Evolutionary conservation across 495 filamentous ascomycete genomes (phyloP).

Genomic region (Aspergillus affinis): DNA sequence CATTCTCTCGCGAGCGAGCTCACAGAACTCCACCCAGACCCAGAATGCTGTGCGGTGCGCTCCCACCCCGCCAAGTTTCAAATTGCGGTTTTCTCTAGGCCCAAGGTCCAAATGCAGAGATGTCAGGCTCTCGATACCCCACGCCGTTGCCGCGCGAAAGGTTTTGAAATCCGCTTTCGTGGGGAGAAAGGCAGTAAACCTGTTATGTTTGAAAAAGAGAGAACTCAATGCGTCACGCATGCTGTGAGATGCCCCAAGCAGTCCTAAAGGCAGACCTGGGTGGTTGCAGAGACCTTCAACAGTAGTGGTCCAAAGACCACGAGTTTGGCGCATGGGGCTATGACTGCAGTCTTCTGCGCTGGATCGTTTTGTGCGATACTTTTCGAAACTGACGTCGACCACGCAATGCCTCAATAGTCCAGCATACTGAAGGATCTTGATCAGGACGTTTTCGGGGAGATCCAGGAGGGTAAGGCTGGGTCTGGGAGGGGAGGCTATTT

Average conservation of each 20-base stretch:
- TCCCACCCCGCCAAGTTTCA: conserved; percentile 8
- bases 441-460: conserved; percentile 20
- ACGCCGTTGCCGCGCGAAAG: conserved; percentile 16
- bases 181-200: conserved; percentile 18
- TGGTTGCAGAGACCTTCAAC: conserved; percentile 17
- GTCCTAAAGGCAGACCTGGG: conserved; percentile 18
- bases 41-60: conserved; percentile 17
- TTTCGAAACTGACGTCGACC: conserved; percentile 18
- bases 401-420: conserved; percentile 22
- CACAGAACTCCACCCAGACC: conserved; percentile 26
- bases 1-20: conserved; percentile 12
- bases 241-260: conserved; percentile 17
- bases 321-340: conserved; percentile 8
- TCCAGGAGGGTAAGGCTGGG: conserved; percentile 18
- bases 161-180: conserved; percentile 15
- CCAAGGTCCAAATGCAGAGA: conserved; percentile 26
- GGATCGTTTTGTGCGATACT: conserved; percentile 5
- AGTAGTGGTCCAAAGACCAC: conserved; percentile 4
- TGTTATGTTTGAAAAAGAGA: conserved; percentile 19
- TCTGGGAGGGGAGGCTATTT: not conserved
- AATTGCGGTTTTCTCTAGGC: conserved; percentile 18
- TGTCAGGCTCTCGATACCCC: conserved; percentile 14
- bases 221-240: conserved; percentile 15
- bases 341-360: not conserved
- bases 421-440: conserved; percentile 26